Evolutionary conservation across 2,329 filamentous ascomycete genomes (phyloP).

Genomic region (Apiospora arundinis): DNA sequence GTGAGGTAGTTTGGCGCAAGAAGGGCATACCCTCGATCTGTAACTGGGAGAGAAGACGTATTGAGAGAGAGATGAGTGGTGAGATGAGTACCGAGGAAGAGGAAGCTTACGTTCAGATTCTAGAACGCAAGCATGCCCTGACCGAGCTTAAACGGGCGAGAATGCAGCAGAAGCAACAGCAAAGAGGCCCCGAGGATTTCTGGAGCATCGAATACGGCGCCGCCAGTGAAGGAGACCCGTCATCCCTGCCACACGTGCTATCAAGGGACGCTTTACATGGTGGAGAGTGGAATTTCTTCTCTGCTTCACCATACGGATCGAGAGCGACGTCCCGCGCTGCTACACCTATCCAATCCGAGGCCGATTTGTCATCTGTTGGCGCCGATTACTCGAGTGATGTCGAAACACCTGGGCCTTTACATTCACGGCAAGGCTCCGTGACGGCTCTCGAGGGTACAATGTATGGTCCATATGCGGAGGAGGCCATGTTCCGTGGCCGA

Average conservation of each 20-base stretch:
- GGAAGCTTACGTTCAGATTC: slow-evolving; percentile 63
- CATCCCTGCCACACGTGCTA: slow-evolving; percentile 39
- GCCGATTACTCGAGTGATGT: slow-evolving; percentile 56
- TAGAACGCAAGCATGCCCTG: slow-evolving; percentile 63
- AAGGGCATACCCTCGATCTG: slow-evolving; percentile 86
- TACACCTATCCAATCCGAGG: slow-evolving; percentile 42
- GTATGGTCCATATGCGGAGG: slow-evolving; percentile 70
- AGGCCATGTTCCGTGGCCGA: slow-evolving; percentile 65
- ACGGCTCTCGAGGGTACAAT: slow-evolving; percentile 77
- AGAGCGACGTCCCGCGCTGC: slow-evolving; percentile 46
- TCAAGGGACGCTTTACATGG: slow-evolving; percentile 29
- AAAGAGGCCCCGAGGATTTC: slow-evolving; percentile 60
- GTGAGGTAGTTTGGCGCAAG: slow-evolving; percentile 93
- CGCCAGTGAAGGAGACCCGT: slow-evolving; percentile 57
- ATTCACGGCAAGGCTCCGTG: slow-evolving; percentile 58
- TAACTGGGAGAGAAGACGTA: slow-evolving; percentile 78
- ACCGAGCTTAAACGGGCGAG: slow-evolving; percentile 65
- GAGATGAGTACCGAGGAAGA: slow-evolving; percentile 65
- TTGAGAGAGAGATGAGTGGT: slow-evolving; percentile 73
- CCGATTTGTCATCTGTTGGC: slow-evolving; percentile 40
- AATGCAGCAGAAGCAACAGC: slow-evolving; percentile 53
- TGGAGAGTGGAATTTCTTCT: slow-evolving; percentile 29
- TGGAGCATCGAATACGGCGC: slow-evolving; percentile 88
- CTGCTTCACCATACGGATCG: slow-evolving; percentile 54
- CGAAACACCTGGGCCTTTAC: slow-evolving; percentile 58